A percentile compares a stretch with the other conserved stretches of the same genome.
phyloP scores from a whole-genome alignment of 192 early-diverging fungal genomes.

The Cetraspora pellucida region DNA sequence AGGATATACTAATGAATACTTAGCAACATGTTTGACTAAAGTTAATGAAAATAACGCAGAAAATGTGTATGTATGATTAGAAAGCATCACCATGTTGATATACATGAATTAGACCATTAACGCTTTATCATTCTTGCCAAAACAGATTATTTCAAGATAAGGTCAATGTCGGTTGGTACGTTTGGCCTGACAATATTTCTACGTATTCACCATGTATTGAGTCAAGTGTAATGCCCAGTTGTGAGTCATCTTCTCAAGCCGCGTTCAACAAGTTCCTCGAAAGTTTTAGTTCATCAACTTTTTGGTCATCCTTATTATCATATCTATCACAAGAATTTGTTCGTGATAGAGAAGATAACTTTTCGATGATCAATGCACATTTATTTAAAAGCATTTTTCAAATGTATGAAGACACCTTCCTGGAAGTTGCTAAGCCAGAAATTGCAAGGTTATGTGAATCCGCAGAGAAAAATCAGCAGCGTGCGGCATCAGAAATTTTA shows the following conservation, averaged over 20 bases:
- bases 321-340: slow-evolving; percentile 72
- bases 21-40: slow-evolving; percentile 37
- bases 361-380: slow-evolving; percentile 60
- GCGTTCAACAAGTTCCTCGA: slow-evolving; percentile 58
- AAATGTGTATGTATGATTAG: slow-evolving; percentile 34
- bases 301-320: slow-evolving; percentile 68
- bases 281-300: slow-evolving; percentile 55
- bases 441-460: slow-evolving; percentile 55
- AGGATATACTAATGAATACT: slow-evolving; percentile 42
- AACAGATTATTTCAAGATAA: slow-evolving; percentile 56
- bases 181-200: slow-evolving; percentile 68
- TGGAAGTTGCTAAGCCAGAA: slow-evolving; percentile 56
- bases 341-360: slow-evolving; percentile 64
- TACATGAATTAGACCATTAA: background rate
- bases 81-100: background rate
- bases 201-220: slow-evolving; percentile 53
- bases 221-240: slow-evolving; percentile 45
- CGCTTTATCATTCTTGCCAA: background rate
- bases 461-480: slow-evolving; percentile 77
- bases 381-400: slow-evolving; percentile 74
- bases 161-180: slow-evolving; percentile 74
- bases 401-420: slow-evolving; percentile 65
- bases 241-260: slow-evolving; percentile 61
- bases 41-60: slow-evolving; percentile 39
- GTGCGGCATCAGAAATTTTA: slow-evolving; percentile 79